These are phyloP conservation scores for Vigna angularis DNA, from an alignment of 306 rosid species.

Conservation along the genomic window DNA sequence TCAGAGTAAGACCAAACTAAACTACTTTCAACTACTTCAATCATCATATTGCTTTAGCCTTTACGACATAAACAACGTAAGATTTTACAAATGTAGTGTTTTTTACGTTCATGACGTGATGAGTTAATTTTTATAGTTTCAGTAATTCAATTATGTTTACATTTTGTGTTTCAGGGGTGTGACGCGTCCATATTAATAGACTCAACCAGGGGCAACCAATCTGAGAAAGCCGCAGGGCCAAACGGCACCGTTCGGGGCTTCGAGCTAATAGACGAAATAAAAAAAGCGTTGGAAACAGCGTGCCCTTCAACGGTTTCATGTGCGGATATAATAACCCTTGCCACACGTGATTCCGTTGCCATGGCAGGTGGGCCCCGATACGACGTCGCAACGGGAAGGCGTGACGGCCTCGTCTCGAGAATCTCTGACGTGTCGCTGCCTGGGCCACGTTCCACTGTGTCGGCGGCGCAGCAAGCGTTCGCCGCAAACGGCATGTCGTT, in stretches of 20 bases:
- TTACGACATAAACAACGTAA: too few relatives aligned
- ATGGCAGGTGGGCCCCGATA: conserved; percentile 63
- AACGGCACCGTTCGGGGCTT: conserved; percentile 57
- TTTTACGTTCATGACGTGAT: too few relatives aligned
- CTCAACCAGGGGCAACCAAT: conserved; percentile 13
- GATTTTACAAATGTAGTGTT: too few relatives aligned
- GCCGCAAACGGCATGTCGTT: conserved; percentile 42
- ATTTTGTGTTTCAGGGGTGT: conserved; percentile 51
- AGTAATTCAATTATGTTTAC: too few relatives aligned
- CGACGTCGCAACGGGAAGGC: conserved; percentile 52
- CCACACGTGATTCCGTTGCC: conserved; percentile 60
- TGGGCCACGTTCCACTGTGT: conserved; percentile 45
- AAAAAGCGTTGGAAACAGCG: conserved; percentile 46
- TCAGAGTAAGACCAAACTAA: conserved; percentile 47
- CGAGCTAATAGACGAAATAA: conserved; percentile 57
- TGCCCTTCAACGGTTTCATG: conserved; percentile 69
- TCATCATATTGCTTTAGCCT: not conserved
- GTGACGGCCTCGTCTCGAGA: conserved; percentile 53
- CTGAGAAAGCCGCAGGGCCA: conserved; percentile 54
- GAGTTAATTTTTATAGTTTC: too few relatives aligned
- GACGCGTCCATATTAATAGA: conserved; percentile 73
- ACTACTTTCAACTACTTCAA: not conserved
- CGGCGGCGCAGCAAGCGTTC: conserved; percentile 37
- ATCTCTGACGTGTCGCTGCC: conserved; percentile 39
- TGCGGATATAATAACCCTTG: conserved; percentile 65